These are phyloP conservation scores for Catharanthus roseus DNA, from an alignment of 257 asterid genomes.

Conservation along the genomic window DNA sequence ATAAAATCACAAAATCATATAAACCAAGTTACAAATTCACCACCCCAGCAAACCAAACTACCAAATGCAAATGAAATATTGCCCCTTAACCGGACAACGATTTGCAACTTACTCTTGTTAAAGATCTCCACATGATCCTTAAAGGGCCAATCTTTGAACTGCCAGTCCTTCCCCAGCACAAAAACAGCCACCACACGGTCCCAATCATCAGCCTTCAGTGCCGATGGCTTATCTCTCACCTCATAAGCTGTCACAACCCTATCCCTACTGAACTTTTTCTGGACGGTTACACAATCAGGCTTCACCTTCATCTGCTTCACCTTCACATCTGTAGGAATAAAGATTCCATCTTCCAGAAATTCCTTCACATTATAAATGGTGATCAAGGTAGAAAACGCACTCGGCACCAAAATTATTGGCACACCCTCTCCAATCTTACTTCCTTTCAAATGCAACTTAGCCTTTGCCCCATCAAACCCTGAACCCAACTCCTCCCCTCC, in stretches of 20 bases:
- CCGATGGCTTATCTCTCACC: slow-evolving; percentile 96
- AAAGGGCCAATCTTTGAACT: slow-evolving; percentile 97
- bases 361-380: slow-evolving; percentile 94
- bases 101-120: slow-evolving; percentile 63
- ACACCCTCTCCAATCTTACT: slow-evolving; percentile 94
- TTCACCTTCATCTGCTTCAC: slow-evolving; percentile 73
- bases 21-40: background rate
- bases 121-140: slow-evolving; percentile 94
- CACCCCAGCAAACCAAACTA: background rate
- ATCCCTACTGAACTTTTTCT: slow-evolving; percentile 96
- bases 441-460: slow-evolving; percentile 53
- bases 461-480: slow-evolving; percentile 58
- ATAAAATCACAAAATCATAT: background rate
- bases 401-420: slow-evolving; percentile 89
- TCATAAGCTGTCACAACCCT: slow-evolving; percentile 92
- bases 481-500: slow-evolving; percentile 39
- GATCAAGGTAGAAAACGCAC: slow-evolving; percentile 87
- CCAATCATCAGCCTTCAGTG: slow-evolving; percentile 88
- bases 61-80: slow-evolving; percentile 6
- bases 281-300: slow-evolving; percentile 97
- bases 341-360: slow-evolving; percentile 94
- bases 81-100: background rate
- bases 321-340: slow-evolving; percentile 81
- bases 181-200: slow-evolving; percentile 97
- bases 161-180: slow-evolving; percentile 99